phyloP scores from a whole-genome alignment of 306 rosid species.

The Alnus rubra region DNA sequence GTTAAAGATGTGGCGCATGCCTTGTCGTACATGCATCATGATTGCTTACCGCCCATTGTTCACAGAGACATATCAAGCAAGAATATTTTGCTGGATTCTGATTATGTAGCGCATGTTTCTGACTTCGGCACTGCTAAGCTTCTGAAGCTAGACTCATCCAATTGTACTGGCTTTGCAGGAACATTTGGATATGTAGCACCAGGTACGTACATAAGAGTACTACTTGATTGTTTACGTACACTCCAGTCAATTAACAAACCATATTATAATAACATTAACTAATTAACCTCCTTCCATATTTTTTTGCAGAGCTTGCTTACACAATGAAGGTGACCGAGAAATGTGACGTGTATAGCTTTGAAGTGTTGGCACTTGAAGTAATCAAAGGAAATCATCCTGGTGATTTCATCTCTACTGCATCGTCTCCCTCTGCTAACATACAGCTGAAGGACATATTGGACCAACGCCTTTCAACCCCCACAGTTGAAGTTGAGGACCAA shows the following conservation, averaged over 20 bases:
- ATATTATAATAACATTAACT: no score
- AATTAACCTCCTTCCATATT: background rate
- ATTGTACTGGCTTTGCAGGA: constrained; percentile 35
- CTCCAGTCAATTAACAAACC: no score
- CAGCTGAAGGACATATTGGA: background rate
- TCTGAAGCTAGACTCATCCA: constrained; percentile 27
- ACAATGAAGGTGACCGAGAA: constrained; percentile 24
- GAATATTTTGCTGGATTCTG: constrained; percentile 24
- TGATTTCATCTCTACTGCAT: constrained; percentile 11
- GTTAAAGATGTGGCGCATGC: constrained; percentile 30
- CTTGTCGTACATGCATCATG: constrained; percentile 34
- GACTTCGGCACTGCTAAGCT: constrained; percentile 37
- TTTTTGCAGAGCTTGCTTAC: constrained; percentile 32
- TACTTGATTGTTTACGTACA: background rate
- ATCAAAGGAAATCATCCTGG: constrained; percentile 18
- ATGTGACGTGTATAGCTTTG: constrained; percentile 22
- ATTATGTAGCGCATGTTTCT: constrained; percentile 24
- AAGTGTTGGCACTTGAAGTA: constrained; percentile 17
- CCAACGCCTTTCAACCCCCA: constrained; percentile 1
- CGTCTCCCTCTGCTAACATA: background rate
- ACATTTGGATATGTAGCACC: constrained; percentile 36
- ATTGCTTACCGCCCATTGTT: constrained; percentile 18
- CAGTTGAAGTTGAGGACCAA: background rate
- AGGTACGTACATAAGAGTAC: constrained; percentile 7
- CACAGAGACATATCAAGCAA: constrained; percentile 33